Evolutionary conservation across 2,329 filamentous ascomycete genomes (phyloP).

Genomic region (Metarhizium anisopliae): DNA sequence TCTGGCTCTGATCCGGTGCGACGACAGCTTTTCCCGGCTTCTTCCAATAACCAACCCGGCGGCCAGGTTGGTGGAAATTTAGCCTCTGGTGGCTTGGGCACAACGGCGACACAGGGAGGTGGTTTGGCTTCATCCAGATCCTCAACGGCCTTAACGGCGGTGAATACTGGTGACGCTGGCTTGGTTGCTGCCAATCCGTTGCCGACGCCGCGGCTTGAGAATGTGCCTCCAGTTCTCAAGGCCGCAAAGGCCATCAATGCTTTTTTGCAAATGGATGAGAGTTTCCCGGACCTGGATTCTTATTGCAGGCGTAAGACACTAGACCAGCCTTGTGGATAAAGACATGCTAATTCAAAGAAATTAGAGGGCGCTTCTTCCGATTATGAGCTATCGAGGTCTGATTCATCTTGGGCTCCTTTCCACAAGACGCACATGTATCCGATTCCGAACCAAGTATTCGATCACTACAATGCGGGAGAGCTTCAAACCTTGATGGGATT

Average conservation of each 20-base stretch:
- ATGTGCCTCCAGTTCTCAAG: constrained; percentile 62
- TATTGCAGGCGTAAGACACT: constrained; percentile 72
- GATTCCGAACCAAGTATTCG: constrained; percentile 85
- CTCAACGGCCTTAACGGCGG: constrained; percentile 13
- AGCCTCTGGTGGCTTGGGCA: constrained; percentile 7
- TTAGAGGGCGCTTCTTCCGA: constrained; percentile 83
- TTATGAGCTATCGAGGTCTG: constrained; percentile 66
- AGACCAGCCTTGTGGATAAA: not conserved
- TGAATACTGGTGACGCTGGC: constrained; percentile 17
- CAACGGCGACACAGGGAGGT: not conserved
- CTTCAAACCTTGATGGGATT: constrained; percentile 90
- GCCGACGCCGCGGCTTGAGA: constrained; percentile 36
- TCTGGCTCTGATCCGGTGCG: constrained; percentile 36
- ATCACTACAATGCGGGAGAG: constrained; percentile 82
- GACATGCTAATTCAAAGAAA: constrained; percentile 15
- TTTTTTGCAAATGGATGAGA: constrained; percentile 64
- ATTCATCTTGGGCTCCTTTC: constrained; percentile 76
- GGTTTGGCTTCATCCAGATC: not conserved
- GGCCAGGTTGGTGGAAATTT: constrained; percentile 6
- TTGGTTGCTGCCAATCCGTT: constrained; percentile 23
- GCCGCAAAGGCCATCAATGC: constrained; percentile 78
- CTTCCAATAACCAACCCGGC: constrained; percentile 16
- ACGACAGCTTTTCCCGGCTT: constrained; percentile 39
- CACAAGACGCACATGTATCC: constrained; percentile 79
- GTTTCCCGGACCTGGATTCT: constrained; percentile 80